Evolutionary conservation across 768 basidiomycete genomes (phyloP).

Genomic region (Boletus rufocinnamomeus): DNA sequence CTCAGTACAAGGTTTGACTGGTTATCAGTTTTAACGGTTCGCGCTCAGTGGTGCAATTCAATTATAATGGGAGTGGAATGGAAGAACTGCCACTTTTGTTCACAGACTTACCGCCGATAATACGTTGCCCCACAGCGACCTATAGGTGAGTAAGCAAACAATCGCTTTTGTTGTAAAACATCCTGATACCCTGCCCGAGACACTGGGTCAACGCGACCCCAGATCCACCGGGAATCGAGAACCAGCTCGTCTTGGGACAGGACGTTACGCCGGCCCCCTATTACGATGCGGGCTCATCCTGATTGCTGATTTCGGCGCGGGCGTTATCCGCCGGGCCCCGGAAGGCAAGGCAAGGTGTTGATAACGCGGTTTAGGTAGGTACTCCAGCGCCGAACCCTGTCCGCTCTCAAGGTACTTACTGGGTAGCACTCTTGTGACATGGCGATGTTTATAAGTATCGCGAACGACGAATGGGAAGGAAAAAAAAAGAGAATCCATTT

Average conservation of each 20-base stretch:
- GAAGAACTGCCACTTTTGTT: conserved; percentile 5
- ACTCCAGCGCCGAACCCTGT: neutral
- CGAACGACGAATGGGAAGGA: neutral
- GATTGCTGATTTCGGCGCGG: neutral
- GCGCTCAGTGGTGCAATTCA: conserved; percentile 1
- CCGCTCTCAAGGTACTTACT: neutral
- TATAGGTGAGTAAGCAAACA: neutral
- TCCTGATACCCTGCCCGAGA: neutral
- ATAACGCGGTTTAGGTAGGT: neutral
- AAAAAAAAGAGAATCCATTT: too few species aligned
- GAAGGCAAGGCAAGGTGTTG: neutral
- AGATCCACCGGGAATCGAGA: conserved; percentile 3
- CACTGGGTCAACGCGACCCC: conserved; percentile 3
- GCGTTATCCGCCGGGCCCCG: neutral
- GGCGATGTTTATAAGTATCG: neutral
- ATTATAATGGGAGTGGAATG: conserved; percentile 6
- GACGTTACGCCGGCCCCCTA: neutral
- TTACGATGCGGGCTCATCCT: neutral
- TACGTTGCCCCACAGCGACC: neutral
- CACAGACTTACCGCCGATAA: neutral
- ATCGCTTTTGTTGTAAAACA: conserved; percentile 1
- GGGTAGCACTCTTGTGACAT: neutral
- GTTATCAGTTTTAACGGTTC: neutral
- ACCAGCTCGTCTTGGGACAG: neutral
- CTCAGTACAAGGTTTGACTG: neutral